phyloP scores from a whole-genome alignment of 2,329 filamentous ascomycete species.

The Pseudogymnoascus sp. region DNA sequence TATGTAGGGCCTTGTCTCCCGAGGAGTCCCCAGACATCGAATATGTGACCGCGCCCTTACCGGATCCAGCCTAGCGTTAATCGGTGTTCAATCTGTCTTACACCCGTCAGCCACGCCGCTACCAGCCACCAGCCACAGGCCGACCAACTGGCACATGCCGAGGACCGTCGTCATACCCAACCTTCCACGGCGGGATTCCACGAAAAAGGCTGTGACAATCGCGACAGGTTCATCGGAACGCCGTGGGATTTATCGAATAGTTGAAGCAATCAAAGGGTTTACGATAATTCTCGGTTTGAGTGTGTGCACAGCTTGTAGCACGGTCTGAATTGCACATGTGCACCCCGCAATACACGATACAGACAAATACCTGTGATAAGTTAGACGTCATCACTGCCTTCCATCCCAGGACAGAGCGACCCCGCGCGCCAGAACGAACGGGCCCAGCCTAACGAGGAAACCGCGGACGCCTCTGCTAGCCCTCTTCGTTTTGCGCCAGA shows the following conservation, averaged over 20 bases:
- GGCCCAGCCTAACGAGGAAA: not conserved
- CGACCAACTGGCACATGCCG: slow-evolving; percentile 5
- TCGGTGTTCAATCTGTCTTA: not conserved
- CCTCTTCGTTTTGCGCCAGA: not conserved
- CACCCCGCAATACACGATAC: not conserved
- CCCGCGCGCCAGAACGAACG: not conserved
- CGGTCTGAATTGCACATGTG: not conserved
- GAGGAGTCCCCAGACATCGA: not conserved
- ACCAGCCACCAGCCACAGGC: not conserved
- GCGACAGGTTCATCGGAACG: not conserved
- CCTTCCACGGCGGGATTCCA: not conserved
- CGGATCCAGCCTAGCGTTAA: not conserved
- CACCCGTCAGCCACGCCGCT: not conserved
- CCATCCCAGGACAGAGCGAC: not conserved
- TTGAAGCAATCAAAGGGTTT: not conserved
- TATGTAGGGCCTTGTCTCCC: not conserved
- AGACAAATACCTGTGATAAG: not conserved
- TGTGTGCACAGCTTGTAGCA: not conserved
- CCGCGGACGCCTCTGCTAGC: not conserved
- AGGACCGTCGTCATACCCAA: slow-evolving; percentile 3
- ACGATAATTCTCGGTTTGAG: not conserved
- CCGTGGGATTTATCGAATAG: not conserved
- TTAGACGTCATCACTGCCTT: not conserved
- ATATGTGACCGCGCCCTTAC: not conserved
- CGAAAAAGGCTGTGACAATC: slow-evolving; percentile 1